A percentile compares a stretch with the other conserved stretches of the same genome.
These are phyloP conservation scores for Jatropha multifida DNA, from an alignment of 441 rosid genomes.

Conservation along the genomic window DNA sequence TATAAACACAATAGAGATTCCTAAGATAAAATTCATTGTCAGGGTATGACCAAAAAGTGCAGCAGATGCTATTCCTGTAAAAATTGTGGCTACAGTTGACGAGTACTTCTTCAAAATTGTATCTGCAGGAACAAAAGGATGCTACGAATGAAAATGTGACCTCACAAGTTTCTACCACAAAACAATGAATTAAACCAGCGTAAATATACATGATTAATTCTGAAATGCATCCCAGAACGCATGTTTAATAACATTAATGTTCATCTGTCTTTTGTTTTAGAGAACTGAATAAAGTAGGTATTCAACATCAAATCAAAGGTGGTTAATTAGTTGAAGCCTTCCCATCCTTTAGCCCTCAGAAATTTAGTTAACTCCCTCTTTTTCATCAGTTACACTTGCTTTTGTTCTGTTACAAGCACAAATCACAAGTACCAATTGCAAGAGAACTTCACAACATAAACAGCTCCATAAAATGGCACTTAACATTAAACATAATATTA, in stretches of 20 bases:
- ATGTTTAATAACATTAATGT: not conserved
- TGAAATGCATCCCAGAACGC: not conserved
- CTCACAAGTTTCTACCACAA: not conserved
- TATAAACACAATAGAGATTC: conserved; percentile 90
- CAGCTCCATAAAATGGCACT: not conserved
- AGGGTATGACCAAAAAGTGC: conserved; percentile 82
- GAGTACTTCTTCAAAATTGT: conserved; percentile 98
- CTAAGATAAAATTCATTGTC: conserved; percentile 82
- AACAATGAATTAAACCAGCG: conserved; percentile 9
- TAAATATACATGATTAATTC: not conserved
- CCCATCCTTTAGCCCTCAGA: too few species aligned
- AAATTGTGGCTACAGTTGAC: conserved; percentile 93
- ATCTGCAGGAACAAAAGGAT: conserved; percentile 42
- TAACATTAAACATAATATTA: not conserved
- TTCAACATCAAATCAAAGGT: too few species aligned
- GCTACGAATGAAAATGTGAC: not conserved
- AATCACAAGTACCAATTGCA: not conserved
- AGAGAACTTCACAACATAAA: not conserved
- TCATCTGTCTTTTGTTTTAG: too few species aligned
- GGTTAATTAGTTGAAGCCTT: too few species aligned
- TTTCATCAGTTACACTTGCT: not conserved
- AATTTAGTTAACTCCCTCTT: not conserved
- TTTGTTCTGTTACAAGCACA: not conserved
- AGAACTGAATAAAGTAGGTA: too few species aligned
- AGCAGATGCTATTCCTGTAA: conserved; percentile 96